These are phyloP conservation scores for Hydnum rufescens DNA, from an alignment of 768 basidiomycete species.

Conservation along the genomic window DNA sequence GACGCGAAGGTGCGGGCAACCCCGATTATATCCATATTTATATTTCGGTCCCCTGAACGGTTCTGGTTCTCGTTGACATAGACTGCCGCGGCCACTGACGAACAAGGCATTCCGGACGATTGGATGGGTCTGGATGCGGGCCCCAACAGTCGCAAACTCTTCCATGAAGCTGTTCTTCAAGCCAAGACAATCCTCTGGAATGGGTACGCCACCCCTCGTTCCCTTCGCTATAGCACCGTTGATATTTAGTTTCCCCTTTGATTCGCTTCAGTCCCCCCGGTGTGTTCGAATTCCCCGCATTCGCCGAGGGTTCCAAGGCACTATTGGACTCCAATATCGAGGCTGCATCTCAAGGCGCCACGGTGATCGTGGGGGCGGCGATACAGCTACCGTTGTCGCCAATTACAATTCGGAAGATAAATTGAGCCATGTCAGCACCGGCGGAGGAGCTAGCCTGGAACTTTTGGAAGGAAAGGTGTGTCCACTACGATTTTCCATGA, in stretches of 20 bases:
- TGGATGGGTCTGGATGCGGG: constrained; percentile 96
- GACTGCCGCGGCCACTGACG: constrained; percentile 58
- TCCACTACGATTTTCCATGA: not conserved
- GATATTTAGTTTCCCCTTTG: not conserved
- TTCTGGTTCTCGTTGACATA: constrained; percentile 16
- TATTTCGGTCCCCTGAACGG: constrained; percentile 2
- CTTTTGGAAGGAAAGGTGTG: constrained; percentile 92
- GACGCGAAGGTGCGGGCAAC: constrained; percentile 60
- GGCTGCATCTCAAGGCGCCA: constrained; percentile 67
- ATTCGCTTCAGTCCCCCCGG: constrained; percentile 69
- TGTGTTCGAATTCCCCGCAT: constrained; percentile 91
- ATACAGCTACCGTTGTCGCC: constrained; percentile 92
- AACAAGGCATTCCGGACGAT: constrained; percentile 72
- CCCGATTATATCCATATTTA: not conserved
- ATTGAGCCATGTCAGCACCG: constrained; percentile 91
- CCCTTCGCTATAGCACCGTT: not conserved
- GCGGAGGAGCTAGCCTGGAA: constrained; percentile 85
- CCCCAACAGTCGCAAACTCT: constrained; percentile 61
- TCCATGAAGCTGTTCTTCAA: constrained; percentile 57
- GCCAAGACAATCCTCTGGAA: constrained; percentile 97
- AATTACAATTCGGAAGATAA: constrained; percentile 67
- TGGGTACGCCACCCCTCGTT: constrained; percentile 28
- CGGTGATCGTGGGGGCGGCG: constrained; percentile 94
- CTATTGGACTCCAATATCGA: constrained; percentile 74
- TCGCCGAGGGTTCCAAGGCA: constrained; percentile 65